Evolutionary conservation across 192 early-diverging fungal species (phyloP).

Genomic region (Piromyces finnis): DNA sequence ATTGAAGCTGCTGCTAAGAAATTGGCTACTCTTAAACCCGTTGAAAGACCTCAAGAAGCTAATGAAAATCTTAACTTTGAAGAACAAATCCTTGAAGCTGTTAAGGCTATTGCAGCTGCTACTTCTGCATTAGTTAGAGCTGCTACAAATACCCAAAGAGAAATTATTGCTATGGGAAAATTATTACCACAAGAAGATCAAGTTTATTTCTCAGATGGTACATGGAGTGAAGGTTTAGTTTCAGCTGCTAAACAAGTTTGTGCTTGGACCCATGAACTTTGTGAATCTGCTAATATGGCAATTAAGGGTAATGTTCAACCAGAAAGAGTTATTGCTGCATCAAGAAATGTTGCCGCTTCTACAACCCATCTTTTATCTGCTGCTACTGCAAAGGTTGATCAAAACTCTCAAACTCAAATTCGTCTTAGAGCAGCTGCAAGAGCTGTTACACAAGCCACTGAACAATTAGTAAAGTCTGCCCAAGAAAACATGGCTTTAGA

Average conservation of each 20-base stretch:
- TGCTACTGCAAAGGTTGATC: slow-evolving; percentile 13
- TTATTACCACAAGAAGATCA: not conserved
- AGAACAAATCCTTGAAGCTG: slow-evolving; percentile 28
- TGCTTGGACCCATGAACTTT: slow-evolving; percentile 20
- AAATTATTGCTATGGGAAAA: slow-evolving; percentile 14
- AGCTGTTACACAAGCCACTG: slow-evolving; percentile 27
- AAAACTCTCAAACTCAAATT: slow-evolving; percentile 18
- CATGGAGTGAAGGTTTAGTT: slow-evolving; percentile 39
- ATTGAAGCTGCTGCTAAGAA: slow-evolving; percentile 39
- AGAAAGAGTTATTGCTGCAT: slow-evolving; percentile 25
- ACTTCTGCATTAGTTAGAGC: slow-evolving; percentile 23
- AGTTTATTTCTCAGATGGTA: slow-evolving; percentile 32
- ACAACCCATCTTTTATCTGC: slow-evolving; percentile 31
- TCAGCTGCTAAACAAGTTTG: slow-evolving; percentile 33
- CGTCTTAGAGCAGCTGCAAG: slow-evolving; percentile 30
- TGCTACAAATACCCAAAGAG: slow-evolving; percentile 30
- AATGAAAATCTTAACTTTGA: slow-evolving; percentile 24
- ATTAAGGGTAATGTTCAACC: slow-evolving; percentile 11
- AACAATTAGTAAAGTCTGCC: slow-evolving; percentile 24
- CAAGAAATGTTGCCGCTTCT: slow-evolving; percentile 19
- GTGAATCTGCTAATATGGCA: slow-evolving; percentile 26
- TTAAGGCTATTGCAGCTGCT: slow-evolving; percentile 31
- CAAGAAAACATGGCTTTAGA: slow-evolving; percentile 21
- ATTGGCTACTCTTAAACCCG: slow-evolving; percentile 13
- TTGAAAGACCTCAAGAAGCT: not conserved